Evolutionary conservation across 2,329 filamentous ascomycete species (phyloP), one percentile per base, ranked within the genome.

Genomic region (Ascocoryne sarcoides): DNA sequence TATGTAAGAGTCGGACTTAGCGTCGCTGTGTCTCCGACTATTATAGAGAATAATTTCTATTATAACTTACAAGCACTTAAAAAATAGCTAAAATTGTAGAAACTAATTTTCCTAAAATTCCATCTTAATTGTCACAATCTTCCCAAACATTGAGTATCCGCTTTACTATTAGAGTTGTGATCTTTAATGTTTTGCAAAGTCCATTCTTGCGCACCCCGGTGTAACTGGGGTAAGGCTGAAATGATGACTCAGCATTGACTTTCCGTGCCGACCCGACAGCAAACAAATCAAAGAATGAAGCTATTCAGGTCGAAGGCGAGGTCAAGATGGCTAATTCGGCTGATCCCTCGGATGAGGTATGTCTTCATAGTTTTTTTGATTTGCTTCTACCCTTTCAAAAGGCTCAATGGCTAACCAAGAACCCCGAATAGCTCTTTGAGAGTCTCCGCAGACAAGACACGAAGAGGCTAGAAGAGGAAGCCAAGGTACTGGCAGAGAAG

Each of bases 401-500:
- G 21, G 5, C 7, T 32, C 38, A 44, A 47, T 48, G 18, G 51
- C 48, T 51, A 37, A 53, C 44, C 42, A 30, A 28, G 30, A 37
- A 9, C 26, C 31, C 17, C 29, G n/a, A n/a, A 42, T 57, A 79
- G 75, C 66, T 79, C 64, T 76, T 79, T 65, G 69, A 74, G 57
- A 68, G 67, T 58, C 67, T 79, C 52, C 70, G 69, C 60, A 68
- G 73, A 57, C 71, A 70, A 52, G 75, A 83, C 60, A 68, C 74
- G 17, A 70, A 73, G 54, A 67, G 74, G 50, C 61, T 72, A 48
- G 71, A 78, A 59, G 70, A 75, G 56, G 69, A 75, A 48, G 69
- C 79, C 52, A 69, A 73, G 52, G 73, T 75, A 42, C 62, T 80
- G 55, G 74, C 76, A 58, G 72, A 57, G 23, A 45, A 51, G 43